Evolutionary conservation across 768 basidiomycete species (phyloP).

Genomic region (Rhodotorula toruloides): DNA sequence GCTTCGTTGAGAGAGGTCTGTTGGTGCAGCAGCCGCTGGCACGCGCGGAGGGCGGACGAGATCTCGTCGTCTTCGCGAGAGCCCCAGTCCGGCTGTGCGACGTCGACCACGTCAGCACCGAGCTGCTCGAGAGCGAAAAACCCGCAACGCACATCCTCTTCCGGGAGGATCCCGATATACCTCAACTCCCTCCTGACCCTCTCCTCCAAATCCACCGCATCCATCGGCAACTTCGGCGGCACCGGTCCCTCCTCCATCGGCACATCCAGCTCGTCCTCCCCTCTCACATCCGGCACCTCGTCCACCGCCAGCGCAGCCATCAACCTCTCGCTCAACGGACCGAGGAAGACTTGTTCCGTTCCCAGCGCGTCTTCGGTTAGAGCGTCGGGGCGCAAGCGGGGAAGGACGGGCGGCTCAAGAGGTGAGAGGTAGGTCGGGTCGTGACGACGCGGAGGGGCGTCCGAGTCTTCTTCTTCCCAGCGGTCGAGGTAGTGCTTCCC

Average conservation of each 20-base stretch:
- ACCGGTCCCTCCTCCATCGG: conserved; percentile 72
- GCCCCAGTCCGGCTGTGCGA: conserved; percentile 46
- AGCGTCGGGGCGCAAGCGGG: conserved; percentile 61
- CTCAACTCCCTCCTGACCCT: conserved; percentile 49
- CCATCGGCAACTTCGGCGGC: conserved; percentile 55
- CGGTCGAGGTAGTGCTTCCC: conserved; percentile 81
- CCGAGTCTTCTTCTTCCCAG: conserved; percentile 87
- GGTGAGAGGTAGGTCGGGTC: not conserved
- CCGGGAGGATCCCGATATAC: conserved; percentile 49
- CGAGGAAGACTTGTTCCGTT: conserved; percentile 32
- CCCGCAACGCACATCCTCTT: conserved; percentile 42
- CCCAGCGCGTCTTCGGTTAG: conserved; percentile 60
- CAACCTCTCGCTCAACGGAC: conserved; percentile 38
- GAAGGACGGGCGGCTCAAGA: conserved; percentile 33
- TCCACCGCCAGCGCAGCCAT: conserved; percentile 40
- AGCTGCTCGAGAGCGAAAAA: not conserved
- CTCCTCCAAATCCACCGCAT: conserved; percentile 49
- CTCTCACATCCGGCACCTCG: conserved; percentile 54
- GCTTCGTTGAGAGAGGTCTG: conserved; percentile 78
- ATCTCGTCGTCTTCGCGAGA: conserved; percentile 77
- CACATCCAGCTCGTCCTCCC: conserved; percentile 49
- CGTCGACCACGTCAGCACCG: conserved; percentile 50
- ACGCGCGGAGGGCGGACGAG: conserved; percentile 78
- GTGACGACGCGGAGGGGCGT: not conserved
- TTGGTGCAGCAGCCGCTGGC: conserved; percentile 70